Percentiles rank a stretch among this genome's conserved stretches.
phyloP scores from a whole-genome alignment of 2,329 filamentous ascomycete genomes.

The Clathrospora elynae region DNA sequence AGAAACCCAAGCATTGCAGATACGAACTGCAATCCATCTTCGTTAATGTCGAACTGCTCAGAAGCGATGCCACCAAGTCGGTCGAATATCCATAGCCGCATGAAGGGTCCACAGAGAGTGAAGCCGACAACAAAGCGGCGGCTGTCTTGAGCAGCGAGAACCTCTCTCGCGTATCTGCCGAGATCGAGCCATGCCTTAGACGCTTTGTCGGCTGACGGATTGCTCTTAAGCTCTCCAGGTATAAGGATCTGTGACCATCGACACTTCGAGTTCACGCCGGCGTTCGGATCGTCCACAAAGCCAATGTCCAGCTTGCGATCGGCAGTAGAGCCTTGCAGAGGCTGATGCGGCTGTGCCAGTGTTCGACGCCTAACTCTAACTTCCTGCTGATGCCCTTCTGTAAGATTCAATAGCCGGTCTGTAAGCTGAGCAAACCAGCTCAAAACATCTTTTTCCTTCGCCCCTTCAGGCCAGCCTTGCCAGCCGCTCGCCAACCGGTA shows the following conservation, averaged over 20 bases:
- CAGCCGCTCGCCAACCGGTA: slow-evolving; percentile 23
- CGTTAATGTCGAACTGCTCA: slow-evolving; percentile 54
- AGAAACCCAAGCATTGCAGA: slow-evolving; percentile 55
- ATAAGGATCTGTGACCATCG: too few relatives aligned
- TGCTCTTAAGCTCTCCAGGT: slow-evolving; percentile 57
- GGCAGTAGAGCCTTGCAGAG: slow-evolving; percentile 27
- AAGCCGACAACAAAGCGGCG: slow-evolving; percentile 57
- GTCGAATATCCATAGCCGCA: slow-evolving; percentile 57
- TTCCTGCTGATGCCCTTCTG: slow-evolving; percentile 15
- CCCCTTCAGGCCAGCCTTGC: too few relatives aligned
- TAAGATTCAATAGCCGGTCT: slow-evolving; percentile 21
- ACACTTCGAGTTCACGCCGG: too few relatives aligned
- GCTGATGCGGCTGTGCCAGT: slow-evolving; percentile 25
- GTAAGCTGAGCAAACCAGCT: too few relatives aligned
- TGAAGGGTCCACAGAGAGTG: slow-evolving; percentile 53
- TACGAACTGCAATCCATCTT: slow-evolving; percentile 47
- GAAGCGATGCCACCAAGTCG: slow-evolving; percentile 55
- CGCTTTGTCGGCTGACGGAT: slow-evolving; percentile 48
- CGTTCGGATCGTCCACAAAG: slow-evolving; percentile 25
- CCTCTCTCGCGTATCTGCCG: slow-evolving; percentile 52
- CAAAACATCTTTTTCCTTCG: too few relatives aligned
- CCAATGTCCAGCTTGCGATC: slow-evolving; percentile 31
- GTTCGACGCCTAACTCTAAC: slow-evolving; percentile 16
- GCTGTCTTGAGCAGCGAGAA: too few relatives aligned
- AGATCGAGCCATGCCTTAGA: slow-evolving; percentile 46